Conservation (phyloP, 306 rosid species). For the Glycine tomentella region DNA sequence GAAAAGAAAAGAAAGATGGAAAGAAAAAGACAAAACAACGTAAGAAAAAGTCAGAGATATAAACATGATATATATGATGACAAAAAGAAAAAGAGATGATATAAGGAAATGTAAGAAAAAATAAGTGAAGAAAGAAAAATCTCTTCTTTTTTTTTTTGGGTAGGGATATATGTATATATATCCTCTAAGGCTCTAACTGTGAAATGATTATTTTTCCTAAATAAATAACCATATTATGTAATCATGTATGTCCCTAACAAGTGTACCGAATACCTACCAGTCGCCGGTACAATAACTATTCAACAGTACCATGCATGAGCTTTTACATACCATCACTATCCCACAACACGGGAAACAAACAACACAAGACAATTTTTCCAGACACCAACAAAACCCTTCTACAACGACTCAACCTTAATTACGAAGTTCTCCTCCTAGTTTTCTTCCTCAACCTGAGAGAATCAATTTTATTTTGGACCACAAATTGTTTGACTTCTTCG, state of each 20-base stretch:
- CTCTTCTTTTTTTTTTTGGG: background rate
- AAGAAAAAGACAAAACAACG: background rate
- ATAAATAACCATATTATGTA: background rate
- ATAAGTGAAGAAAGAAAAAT: background rate
- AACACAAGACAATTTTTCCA: background rate
- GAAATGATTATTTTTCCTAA: too few relatives aligned
- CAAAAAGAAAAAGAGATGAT: background rate
- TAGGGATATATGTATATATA: too few relatives aligned
- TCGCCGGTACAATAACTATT: background rate
- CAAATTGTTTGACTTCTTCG: constrained; percentile 14
- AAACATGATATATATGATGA: background rate
- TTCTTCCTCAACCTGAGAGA: constrained; percentile 35
- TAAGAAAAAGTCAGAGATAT: too few relatives aligned
- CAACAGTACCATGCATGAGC: constrained; percentile 13
- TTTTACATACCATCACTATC: background rate
- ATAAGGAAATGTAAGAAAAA: background rate
- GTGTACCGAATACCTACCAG: background rate
- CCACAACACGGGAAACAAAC: background rate
- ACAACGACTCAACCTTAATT: background rate
- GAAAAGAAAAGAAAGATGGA: background rate
- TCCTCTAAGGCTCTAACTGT: too few relatives aligned
- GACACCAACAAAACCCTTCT: background rate
- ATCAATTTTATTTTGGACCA: constrained; percentile 38
- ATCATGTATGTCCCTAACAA: background rate
- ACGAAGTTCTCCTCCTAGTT: too few relatives aligned